Conservation (phyloP, 2,329 filamentous ascomycete species). For the Fusarium austroafricanum region DNA sequence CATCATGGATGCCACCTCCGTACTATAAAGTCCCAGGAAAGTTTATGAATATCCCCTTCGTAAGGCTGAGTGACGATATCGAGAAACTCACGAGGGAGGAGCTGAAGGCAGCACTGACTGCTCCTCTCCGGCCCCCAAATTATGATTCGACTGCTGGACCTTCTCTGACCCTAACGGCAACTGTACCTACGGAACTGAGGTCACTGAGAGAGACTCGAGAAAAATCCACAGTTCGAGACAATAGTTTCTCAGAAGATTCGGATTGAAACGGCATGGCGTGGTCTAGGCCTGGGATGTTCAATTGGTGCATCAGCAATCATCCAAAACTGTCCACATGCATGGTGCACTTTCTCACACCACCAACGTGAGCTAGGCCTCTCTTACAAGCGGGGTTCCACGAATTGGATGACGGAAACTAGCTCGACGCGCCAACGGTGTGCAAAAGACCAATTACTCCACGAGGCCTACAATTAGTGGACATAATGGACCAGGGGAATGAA, state of each 20-base stretch:
- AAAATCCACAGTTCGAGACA: background rate
- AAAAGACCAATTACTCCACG: background rate
- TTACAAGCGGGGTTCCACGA: background rate
- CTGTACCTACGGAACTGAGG: background rate
- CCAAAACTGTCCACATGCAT: background rate
- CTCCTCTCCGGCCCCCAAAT: background rate
- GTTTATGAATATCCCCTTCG: background rate
- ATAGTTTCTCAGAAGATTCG: background rate
- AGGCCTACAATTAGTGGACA: too few relatives aligned
- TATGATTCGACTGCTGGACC: constrained; percentile 13
- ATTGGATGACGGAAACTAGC: background rate
- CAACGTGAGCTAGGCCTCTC: too few relatives aligned
- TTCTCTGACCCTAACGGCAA: background rate
- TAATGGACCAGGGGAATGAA: background rate
- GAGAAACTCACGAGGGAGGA: background rate
- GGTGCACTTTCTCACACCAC: background rate
- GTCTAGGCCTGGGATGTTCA: background rate
- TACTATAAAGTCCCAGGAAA: background rate
- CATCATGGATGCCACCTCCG: constrained; percentile 47
- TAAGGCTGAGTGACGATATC: background rate
- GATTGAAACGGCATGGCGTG: background rate
- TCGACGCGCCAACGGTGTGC: background rate
- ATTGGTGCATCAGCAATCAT: background rate
- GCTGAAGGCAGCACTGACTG: background rate
- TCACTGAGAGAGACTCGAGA: background rate